phyloP scores from a whole-genome alignment of 441 rosid genomes.

The Aquilaria agallochum region DNA sequence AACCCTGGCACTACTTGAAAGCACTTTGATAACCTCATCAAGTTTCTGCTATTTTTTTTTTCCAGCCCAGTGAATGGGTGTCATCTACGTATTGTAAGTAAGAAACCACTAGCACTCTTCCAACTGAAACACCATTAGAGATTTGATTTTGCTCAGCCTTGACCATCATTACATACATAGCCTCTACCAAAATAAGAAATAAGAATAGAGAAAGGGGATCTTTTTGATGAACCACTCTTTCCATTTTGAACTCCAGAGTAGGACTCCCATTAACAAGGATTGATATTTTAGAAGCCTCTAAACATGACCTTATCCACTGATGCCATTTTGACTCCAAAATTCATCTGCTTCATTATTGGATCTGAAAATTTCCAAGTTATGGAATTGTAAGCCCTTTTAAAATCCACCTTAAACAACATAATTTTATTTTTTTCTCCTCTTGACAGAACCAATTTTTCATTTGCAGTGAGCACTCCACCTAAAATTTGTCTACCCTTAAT shows the following conservation, averaged over 20 bases:
- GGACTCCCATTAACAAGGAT: too few species aligned
- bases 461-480: neutral
- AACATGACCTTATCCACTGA: neutral
- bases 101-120: neutral
- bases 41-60: too few species aligned
- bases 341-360: neutral
- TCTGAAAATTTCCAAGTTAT: neutral
- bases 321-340: neutral
- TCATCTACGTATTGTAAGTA: neutral
- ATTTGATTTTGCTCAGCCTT: neutral
- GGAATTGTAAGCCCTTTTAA: neutral
- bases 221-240: neutral
- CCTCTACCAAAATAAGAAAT: neutral
- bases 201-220: neutral
- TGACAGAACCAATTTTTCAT: neutral
- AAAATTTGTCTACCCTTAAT: neutral
- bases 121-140: neutral
- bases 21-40: too few species aligned
- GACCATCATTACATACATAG: neutral
- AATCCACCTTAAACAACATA: too few species aligned
- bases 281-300: too few species aligned
- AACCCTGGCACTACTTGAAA: too few species aligned
- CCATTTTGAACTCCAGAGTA: neutral
- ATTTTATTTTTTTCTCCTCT: neutral
- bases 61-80: neutral